Percentiles rank a stretch among this genome's conserved stretches.
phyloP scores from a whole-genome alignment of 495 filamentous ascomycete species.

The Stereocaulon alpinum region DNA sequence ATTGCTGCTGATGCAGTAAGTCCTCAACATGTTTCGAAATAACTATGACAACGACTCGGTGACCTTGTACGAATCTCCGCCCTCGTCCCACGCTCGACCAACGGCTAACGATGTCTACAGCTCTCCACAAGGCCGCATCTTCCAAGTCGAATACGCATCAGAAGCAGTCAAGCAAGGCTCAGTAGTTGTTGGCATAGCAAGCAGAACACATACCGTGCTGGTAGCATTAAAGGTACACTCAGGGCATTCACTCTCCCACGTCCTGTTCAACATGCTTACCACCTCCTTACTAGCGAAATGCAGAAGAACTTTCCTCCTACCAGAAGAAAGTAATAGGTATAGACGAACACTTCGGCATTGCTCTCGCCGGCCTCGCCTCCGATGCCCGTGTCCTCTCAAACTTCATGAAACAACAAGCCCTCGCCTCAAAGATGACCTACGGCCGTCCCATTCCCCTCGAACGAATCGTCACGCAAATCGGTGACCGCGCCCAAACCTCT shows the following conservation, averaged over 20 bases:
- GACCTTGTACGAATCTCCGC: constrained; percentile 67
- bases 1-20: not conserved
- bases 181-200: constrained; percentile 90
- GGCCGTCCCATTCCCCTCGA: constrained; percentile 82
- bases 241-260: not conserved
- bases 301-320: constrained; percentile 98
- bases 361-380: constrained; percentile 92
- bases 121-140: constrained; percentile 98
- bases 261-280: constrained; percentile 10
- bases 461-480: constrained; percentile 80
- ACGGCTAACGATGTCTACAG: constrained; percentile 36
- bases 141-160: constrained; percentile 97
- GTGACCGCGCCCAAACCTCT: constrained; percentile 92
- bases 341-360: constrained; percentile 89
- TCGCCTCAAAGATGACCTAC: constrained; percentile 90
- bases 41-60: constrained; percentile 99
- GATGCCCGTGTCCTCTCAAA: constrained; percentile 98
- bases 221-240: constrained; percentile 82
- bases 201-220: constrained; percentile 94
- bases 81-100: constrained; percentile 15
- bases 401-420: constrained; percentile 99
- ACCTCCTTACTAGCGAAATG: constrained; percentile 59
- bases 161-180: constrained; percentile 99
- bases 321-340: constrained; percentile 98
- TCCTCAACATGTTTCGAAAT: constrained; percentile 84